Evolutionary conservation across 164 flowering plant genomes (phyloP).

Genomic region (Vitis riparia): DNA sequence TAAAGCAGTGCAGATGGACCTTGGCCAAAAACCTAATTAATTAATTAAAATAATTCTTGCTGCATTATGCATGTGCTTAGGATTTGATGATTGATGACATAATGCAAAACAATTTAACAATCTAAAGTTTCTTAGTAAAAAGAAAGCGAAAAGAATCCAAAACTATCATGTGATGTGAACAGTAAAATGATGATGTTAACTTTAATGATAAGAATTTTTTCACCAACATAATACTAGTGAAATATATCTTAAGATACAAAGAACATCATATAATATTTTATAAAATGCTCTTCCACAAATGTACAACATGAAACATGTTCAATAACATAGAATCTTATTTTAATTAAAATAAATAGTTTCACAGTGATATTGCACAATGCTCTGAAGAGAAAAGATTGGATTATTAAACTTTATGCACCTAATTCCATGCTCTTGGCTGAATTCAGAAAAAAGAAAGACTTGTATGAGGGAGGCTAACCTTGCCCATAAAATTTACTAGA

Average conservation of each 20-base stretch:
- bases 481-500: slow-evolving; percentile 84
- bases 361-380: not conserved
- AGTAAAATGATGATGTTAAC: not conserved
- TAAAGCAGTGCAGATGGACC: not conserved
- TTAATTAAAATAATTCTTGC: no score
- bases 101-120: no score
- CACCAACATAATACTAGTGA: not conserved
- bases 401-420: not conserved
- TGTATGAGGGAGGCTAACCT: slow-evolving; percentile 45
- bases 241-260: not conserved
- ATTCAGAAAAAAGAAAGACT: not conserved
- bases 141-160: not conserved
- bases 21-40: slow-evolving; percentile 1
- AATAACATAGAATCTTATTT: not conserved
- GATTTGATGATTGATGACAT: no score
- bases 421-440: not conserved
- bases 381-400: not conserved
- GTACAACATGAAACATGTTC: not conserved
- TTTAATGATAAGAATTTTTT: not conserved
- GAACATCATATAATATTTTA: not conserved
- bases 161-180: not conserved
- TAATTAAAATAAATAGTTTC: not conserved
- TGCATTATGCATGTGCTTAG: no score
- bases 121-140: not conserved
- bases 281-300: not conserved